Base-by-base conservation (phyloP, 768 basidiomycete genomes). In the Lepiota subincarnata region DNA sequence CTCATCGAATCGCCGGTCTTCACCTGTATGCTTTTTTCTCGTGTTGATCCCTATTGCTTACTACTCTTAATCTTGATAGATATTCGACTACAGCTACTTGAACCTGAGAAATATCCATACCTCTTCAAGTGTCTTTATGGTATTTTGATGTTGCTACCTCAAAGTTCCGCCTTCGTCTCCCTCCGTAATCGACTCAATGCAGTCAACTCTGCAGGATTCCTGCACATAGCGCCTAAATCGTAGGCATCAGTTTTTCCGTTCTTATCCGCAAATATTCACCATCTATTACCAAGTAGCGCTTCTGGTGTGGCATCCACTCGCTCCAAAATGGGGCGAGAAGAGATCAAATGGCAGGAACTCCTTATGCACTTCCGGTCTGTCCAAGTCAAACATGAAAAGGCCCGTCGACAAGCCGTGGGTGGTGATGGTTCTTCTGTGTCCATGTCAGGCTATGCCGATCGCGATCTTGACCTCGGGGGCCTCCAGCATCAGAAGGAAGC, bases 81-180 rank as follows among this genome's bases (percentile, higher is more conserved):
- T 68, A 75, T 89, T 11, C 92, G 97, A 12, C 74, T 99, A 1
- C 97, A 99, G 69, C 81, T 99, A 3, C 79, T 99, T 35, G 97
- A 99, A 63, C 97, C 97, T 5, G 97, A 99, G 57, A 84, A 86
- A 83, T 87, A 98, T 65, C 96, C 96, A 0, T 89, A 92, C 71
- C 77, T 99, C 22, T 96, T 94, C 81, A 99, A 99, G 65, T 98
- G 95, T 63, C 77, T 99, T 3, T 99, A 99, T 65, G 97, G 97
- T 1, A 75, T 99, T 6, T 75, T 99, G 55, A 99, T 99, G 97
- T 75, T 98, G 50, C 73, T 99, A 7, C 97, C 97, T 0, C 97
- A 99, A 73, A 97, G 94, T 64, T 88, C 89, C 19, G 97, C 97
- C 2, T 99, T 99, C 62, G 84, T 93, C 7, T 96, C 96, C 0